A percentile compares a stretch with the other conserved stretches of the same genome.
These are phyloP conservation scores for Vitis hybrid DNA, from an alignment of 177 flowering plant species.

Conservation along the genomic window DNA sequence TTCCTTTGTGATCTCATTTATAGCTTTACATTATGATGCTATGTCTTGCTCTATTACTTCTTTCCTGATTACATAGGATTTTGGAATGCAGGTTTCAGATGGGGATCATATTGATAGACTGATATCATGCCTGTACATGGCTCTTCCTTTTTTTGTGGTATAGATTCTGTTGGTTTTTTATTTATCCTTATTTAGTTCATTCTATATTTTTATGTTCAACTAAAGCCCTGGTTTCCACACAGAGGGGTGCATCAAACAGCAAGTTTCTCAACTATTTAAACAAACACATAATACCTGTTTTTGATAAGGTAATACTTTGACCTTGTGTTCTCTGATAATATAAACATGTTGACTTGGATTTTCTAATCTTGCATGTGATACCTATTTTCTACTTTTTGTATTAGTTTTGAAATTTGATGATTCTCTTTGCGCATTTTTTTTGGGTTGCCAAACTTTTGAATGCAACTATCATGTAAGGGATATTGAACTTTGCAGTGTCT, in stretches of 20 bases:
- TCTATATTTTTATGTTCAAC: neutral
- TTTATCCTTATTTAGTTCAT: neutral
- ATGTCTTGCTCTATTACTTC: neutral
- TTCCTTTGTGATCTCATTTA: neutral
- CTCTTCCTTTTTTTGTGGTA: conserved; percentile 89
- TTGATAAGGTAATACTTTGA: conserved; percentile 65
- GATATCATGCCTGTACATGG: conserved; percentile 85
- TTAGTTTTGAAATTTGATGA: no score
- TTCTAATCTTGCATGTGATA: neutral
- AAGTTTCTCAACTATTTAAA: conserved; percentile 81
- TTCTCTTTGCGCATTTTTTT: no score
- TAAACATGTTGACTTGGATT: neutral
- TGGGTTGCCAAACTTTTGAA: no score
- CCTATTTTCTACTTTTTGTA: neutral
- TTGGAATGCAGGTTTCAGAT: conserved; percentile 68
- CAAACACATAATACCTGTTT: conserved; percentile 82
- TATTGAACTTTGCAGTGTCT: no score
- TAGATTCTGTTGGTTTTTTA: neutral
- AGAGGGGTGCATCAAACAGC: conserved; percentile 97
- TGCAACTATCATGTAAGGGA: no score
- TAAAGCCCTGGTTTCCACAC: conserved; percentile 13
- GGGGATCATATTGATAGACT: conserved; percentile 87
- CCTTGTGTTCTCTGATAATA: no score
- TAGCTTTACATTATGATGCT: neutral
- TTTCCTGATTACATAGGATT: conserved; percentile 5